These are phyloP conservation scores for Penicillium corylophilum DNA, from an alignment of 2,329 filamentous ascomycete species.

Conservation along the genomic window DNA sequence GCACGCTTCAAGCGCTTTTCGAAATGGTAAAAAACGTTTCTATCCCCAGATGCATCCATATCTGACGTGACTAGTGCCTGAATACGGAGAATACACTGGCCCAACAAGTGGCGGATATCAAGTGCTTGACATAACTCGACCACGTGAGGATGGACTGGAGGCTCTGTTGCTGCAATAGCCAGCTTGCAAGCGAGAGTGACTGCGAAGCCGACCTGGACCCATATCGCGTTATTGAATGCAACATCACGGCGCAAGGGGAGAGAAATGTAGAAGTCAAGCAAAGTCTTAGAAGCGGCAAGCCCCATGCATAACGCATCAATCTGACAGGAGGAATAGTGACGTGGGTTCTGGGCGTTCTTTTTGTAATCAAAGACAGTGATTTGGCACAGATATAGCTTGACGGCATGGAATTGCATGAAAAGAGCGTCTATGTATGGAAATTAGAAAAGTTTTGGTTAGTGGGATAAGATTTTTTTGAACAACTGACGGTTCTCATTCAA, in stretches of 20 bases:
- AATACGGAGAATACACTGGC: conserved; percentile 8
- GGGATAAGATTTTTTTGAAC: background rate
- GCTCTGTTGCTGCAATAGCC: conserved; percentile 6
- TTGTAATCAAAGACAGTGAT: conserved; percentile 2
- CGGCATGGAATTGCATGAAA: background rate
- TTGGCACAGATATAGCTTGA: conserved; percentile 2
- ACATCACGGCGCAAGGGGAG: background rate
- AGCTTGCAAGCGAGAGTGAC: conserved; percentile 14
- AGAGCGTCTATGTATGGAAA: background rate
- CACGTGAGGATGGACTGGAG: background rate
- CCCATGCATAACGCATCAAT: conserved; percentile 13
- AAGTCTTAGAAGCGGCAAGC: conserved; percentile 4
- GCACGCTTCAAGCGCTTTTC: conserved; percentile 5
- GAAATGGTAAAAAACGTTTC: conserved; percentile 8
- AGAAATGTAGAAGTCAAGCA: conserved; percentile 2
- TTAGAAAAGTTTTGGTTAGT: too few relatives aligned
- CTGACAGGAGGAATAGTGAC: background rate
- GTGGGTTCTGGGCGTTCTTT: background rate
- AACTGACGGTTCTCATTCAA: conserved; percentile 7
- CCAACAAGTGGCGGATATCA: conserved; percentile 4
- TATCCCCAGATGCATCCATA: conserved; percentile 4
- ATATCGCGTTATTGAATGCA: background rate
- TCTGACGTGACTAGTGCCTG: conserved; percentile 5
- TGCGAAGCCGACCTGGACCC: conserved; percentile 3
- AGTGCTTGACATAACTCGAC: conserved; percentile 3